Evolutionary conservation across 331 rosid species (phyloP), one percentile per base, ranked within the genome.

Genomic region (Arachis monticola): DNA sequence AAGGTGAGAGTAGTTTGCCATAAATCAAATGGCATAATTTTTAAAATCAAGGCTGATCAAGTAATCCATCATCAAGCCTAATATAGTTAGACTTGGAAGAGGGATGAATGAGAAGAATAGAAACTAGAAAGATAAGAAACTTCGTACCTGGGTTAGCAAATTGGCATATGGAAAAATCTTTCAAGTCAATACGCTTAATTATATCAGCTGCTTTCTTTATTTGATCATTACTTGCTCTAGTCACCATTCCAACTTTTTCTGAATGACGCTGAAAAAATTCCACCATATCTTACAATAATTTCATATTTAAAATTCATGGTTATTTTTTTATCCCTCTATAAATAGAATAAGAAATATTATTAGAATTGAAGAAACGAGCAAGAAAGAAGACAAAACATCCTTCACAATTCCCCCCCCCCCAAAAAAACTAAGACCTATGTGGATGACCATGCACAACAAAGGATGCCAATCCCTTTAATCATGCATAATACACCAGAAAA

Each of bases 151-250:
- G 98, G 79, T 91, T 91, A 41, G 95, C 45, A 75, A 91, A 63
- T 83, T 94, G 97, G 85, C 87, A 94, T 14, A 90, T 87, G 72
- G 97, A 84, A 74, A 94, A 94, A 44, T 84, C 93, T 76, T 77
- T 91, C 82, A 94, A 85, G 86, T 91, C 96, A 41, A 88, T 60
- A 67, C 89, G 99, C 78, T 88, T 94, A 61, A 94, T 82, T 79
- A 94, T 66, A 69, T 88, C 82, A 55, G 88, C 73, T 79, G 99
- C 99, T 67, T 79, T 88, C 74, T 79, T 82, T 12, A 88, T 77
- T 79, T 94, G 97, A 80, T 90, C 97, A 65, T 78, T 93, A 82
- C 77, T 86, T 80, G 96, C 95, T 82, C 60, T 81, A 68, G 84
- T 76, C 72, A 85, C 79, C 32, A 51, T 65, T 67, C 59, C 83